phyloP scores from a whole-genome alignment of 345 rosid species.

The Pugionium cornutum region DNA sequence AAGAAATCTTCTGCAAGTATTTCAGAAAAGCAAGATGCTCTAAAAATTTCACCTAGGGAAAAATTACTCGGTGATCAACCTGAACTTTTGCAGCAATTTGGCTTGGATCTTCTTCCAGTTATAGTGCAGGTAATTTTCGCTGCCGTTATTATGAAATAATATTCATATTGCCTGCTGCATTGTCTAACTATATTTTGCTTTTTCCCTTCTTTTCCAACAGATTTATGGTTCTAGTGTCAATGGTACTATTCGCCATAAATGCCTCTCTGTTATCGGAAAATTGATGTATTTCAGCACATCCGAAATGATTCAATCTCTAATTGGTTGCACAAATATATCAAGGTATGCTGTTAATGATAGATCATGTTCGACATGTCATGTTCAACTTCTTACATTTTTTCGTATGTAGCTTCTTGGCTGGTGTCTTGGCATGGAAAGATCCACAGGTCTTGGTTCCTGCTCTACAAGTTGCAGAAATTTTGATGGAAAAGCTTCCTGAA shows the following conservation, averaged over 20 bases:
- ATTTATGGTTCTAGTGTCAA: constrained; percentile 96
- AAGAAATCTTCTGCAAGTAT: constrained; percentile 67
- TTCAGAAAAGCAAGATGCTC: constrained; percentile 62
- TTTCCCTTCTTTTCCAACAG: constrained; percentile 50
- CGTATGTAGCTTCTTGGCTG: constrained; percentile 79
- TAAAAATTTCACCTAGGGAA: constrained; percentile 80
- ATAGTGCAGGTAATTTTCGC: constrained; percentile 65
- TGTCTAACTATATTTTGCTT: constrained; percentile 5
- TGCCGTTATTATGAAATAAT: neutral
- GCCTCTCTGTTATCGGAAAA: constrained; percentile 93
- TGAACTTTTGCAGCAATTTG: constrained; percentile 90
- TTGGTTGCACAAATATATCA: constrained; percentile 83
- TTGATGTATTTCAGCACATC: constrained; percentile 90
- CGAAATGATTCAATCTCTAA: constrained; percentile 87
- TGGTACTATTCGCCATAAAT: constrained; percentile 91
- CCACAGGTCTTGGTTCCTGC: constrained; percentile 97
- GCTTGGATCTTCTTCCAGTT: constrained; percentile 96
- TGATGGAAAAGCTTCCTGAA: constrained; percentile 98
- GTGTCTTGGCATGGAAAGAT: constrained; percentile 99
- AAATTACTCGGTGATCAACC: constrained; percentile 86
- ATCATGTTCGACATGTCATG: constrained; percentile 16
- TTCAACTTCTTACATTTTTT: constrained; percentile 25
- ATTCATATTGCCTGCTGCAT: constrained; percentile 15
- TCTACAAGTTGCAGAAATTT: constrained; percentile 92
- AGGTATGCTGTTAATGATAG: constrained; percentile 53